A percentile compares a stretch with the other conserved stretches of the same genome.
Conservation (phyloP, 805 yeast species). For the Kodamaea restingae region DNA sequence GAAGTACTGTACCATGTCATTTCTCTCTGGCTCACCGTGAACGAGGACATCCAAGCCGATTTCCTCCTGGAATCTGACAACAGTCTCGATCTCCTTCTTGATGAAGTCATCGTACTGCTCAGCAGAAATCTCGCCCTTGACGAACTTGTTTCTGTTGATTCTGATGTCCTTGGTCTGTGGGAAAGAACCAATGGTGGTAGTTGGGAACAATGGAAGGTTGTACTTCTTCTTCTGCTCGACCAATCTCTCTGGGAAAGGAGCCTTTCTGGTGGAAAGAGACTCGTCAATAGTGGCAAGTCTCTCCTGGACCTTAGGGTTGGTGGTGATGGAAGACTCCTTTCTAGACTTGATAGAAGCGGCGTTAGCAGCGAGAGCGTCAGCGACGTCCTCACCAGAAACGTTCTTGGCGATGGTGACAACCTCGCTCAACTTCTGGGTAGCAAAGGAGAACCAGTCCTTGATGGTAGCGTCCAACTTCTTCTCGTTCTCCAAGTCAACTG, state of each 20-base stretch:
- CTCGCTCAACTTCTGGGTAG: slow-evolving; percentile 92
- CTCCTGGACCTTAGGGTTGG: slow-evolving; percentile 83
- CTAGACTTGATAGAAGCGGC: slow-evolving; percentile 83
- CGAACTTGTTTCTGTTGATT: slow-evolving; percentile 95
- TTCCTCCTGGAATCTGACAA: slow-evolving; percentile 98
- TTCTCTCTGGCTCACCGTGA: slow-evolving; percentile 99
- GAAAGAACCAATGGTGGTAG: slow-evolving; percentile 99
- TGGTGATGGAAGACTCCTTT: slow-evolving; percentile 81
- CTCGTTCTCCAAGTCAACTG: slow-evolving; percentile 93
- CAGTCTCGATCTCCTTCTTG: slow-evolving; percentile 92
- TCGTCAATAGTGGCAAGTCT: slow-evolving; percentile 77
- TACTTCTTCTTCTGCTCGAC: slow-evolving; percentile 80
- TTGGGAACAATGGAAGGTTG: slow-evolving; percentile 98
- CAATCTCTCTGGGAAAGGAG: slow-evolving; percentile 84
- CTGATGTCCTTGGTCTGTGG: slow-evolving; percentile 99
- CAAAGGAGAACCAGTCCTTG: slow-evolving; percentile 98
- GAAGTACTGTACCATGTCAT: slow-evolving; percentile 99
- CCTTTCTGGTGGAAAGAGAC: slow-evolving; percentile 75
- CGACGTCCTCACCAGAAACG: slow-evolving; percentile 76
- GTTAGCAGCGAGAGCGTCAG: slow-evolving; percentile 77
- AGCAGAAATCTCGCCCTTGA: slow-evolving; percentile 93
- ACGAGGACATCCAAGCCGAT: slow-evolving; percentile 96
- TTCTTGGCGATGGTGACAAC: slow-evolving; percentile 89
- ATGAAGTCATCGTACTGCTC: slow-evolving; percentile 96
- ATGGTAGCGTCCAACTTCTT: slow-evolving; percentile 84